Evolutionary conservation across 1,284 basidiomycete species (phyloP).

Genomic region (Ustilago cynodontis): DNA sequence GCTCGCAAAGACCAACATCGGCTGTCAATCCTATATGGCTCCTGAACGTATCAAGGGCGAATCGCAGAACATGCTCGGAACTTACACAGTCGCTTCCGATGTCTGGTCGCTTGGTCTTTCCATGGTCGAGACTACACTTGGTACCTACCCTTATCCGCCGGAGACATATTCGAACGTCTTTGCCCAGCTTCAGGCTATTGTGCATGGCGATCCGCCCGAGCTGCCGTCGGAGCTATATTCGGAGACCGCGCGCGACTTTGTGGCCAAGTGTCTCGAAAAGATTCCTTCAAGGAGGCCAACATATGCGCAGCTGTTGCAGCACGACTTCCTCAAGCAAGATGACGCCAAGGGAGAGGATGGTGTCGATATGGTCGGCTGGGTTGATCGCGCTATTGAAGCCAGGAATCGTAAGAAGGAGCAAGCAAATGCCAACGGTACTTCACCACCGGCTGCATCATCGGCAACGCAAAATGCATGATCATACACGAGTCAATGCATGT

Average conservation of each 20-base stretch:
- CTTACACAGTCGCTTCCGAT: slow-evolving; percentile 96
- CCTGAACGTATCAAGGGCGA: slow-evolving; percentile 97
- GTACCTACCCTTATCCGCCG: slow-evolving; percentile 96
- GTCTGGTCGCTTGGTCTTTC: slow-evolving; percentile 98
- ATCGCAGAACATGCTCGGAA: slow-evolving; percentile 84
- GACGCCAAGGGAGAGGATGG: slow-evolving; percentile 51
- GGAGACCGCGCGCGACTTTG: slow-evolving; percentile 67
- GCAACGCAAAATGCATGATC: slow-evolving; percentile 1
- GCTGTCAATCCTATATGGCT: slow-evolving; percentile 99
- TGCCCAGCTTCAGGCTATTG: slow-evolving; percentile 93
- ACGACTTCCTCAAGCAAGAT: slow-evolving; percentile 77
- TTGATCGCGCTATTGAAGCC: slow-evolving; percentile 49
- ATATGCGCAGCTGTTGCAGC: slow-evolving; percentile 84
- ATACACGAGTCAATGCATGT: slow-evolving; percentile 1
- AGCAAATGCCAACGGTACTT: slow-evolving; percentile 12
- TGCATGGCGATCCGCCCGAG: slow-evolving; percentile 90
- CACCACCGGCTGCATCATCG: slow-evolving; percentile 6
- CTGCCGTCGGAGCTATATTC: slow-evolving; percentile 75
- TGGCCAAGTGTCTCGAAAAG: slow-evolving; percentile 67
- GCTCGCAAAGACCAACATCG: slow-evolving; percentile 97
- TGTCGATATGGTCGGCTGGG: slow-evolving; percentile 70
- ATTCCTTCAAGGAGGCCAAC: slow-evolving; percentile 79
- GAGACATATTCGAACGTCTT: slow-evolving; percentile 98
- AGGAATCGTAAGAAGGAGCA: slow-evolving; percentile 30
- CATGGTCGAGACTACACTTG: slow-evolving; percentile 91